phyloP scores from a whole-genome alignment of 1,284 basidiomycete species.

The Neolentinus lepideus region DNA sequence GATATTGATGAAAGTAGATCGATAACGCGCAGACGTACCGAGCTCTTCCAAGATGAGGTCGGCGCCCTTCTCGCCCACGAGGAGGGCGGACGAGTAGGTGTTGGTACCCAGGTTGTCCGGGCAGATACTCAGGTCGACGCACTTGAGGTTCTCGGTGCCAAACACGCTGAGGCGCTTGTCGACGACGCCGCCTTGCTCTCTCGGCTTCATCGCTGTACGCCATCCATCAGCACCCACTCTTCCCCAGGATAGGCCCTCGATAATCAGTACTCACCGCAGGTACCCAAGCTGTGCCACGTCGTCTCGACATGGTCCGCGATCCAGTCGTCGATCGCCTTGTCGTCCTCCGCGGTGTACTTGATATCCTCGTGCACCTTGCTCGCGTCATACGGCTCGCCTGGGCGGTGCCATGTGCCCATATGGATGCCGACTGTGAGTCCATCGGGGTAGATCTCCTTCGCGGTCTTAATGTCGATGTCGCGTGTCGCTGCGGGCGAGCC shows the following conservation, averaged over 20 bases:
- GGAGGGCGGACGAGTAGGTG: slow-evolving; percentile 62
- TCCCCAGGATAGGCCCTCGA: not conserved
- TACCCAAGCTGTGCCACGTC: slow-evolving; percentile 67
- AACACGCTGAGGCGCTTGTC: slow-evolving; percentile 67
- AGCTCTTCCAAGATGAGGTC: slow-evolving; percentile 56
- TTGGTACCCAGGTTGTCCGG: slow-evolving; percentile 69
- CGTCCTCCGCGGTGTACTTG: slow-evolving; percentile 57
- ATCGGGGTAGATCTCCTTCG: slow-evolving; percentile 54
- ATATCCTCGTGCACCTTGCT: slow-evolving; percentile 58
- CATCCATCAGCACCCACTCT: slow-evolving; percentile 8
- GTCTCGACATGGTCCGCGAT: slow-evolving; percentile 64
- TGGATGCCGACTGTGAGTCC: slow-evolving; percentile 63
- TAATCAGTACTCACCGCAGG: slow-evolving; percentile 37
- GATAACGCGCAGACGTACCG: slow-evolving; percentile 29
- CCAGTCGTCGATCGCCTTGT: slow-evolving; percentile 67
- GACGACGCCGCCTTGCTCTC: slow-evolving; percentile 69
- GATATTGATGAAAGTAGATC: not conserved
- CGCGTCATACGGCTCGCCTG: slow-evolving; percentile 46
- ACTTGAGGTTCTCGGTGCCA: slow-evolving; percentile 66
- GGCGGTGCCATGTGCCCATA: slow-evolving; percentile 41
- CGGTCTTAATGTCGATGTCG: slow-evolving; percentile 65
- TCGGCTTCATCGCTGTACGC: slow-evolving; percentile 65
- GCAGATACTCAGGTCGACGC: slow-evolving; percentile 61
- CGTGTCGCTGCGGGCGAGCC: slow-evolving; percentile 48
- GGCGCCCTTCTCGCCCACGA: slow-evolving; percentile 67